Percentiles rank a stretch among this genome's conserved stretches.
Evolutionary conservation across 2,329 filamentous ascomycete genomes (phyloP).

Genomic region (Aspergillus sp.): DNA sequence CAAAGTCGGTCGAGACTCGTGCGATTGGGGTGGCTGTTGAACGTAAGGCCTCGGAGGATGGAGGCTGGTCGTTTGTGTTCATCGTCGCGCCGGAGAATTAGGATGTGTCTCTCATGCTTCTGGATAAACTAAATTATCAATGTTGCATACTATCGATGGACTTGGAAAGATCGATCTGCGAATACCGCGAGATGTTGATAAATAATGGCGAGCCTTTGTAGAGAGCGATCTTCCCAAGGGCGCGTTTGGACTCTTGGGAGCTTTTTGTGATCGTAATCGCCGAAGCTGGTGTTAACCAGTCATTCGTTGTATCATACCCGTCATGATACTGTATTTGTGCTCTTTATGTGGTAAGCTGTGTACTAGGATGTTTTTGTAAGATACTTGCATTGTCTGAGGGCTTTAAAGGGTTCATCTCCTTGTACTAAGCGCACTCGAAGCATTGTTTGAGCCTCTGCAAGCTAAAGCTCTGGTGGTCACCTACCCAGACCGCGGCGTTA

Average conservation of each 20-base stretch:
- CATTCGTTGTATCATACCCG: slow-evolving; percentile 15
- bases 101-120: slow-evolving; percentile 18
- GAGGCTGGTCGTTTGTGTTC: slow-evolving; percentile 32
- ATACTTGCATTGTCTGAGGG: background rate
- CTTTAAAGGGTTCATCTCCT: background rate
- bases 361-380: background rate
- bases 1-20: slow-evolving; percentile 43
- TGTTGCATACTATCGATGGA: slow-evolving; percentile 7
- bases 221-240: slow-evolving; percentile 1
- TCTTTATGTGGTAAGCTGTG: slow-evolving; percentile 4
- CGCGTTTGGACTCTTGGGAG: slow-evolving; percentile 4
- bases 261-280: slow-evolving; percentile 8
- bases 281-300: background rate
- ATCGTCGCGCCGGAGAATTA: slow-evolving; percentile 32
- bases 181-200: background rate
- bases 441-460: background rate
- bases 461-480: background rate
- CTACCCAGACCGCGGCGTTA: background rate
- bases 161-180: background rate
- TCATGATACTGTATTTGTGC: slow-evolving; percentile 22
- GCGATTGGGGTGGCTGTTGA: slow-evolving; percentile 44
- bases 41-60: slow-evolving; percentile 28
- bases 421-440: background rate
- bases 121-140: slow-evolving; percentile 7
- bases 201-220: background rate